Evolutionary conservation across 768 basidiomycete genomes (phyloP).

Genomic region (Tubosaeta sp.): DNA sequence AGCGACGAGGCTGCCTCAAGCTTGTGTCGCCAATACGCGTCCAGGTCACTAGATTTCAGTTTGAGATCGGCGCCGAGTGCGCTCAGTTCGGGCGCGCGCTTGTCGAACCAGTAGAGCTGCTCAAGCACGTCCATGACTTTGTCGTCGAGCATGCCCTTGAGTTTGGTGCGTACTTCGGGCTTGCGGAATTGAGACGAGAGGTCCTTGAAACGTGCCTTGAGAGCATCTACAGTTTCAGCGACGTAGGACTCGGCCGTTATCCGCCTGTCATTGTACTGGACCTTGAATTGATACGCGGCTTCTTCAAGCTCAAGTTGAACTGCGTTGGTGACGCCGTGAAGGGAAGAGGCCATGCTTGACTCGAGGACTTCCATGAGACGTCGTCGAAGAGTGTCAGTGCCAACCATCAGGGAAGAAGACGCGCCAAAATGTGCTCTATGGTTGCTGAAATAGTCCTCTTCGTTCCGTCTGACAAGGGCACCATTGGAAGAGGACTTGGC

Average conservation of each 20-base stretch:
- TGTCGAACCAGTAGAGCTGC: slow-evolving; percentile 95
- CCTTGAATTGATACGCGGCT: slow-evolving; percentile 98
- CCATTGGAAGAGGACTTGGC: slow-evolving; percentile 49
- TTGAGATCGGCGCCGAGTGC: slow-evolving; percentile 65
- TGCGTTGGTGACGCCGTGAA: slow-evolving; percentile 95
- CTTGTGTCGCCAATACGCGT: slow-evolving; percentile 94
- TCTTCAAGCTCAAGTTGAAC: slow-evolving; percentile 98
- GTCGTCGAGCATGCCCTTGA: slow-evolving; percentile 92
- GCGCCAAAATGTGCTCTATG: slow-evolving; percentile 61
- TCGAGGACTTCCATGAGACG: slow-evolving; percentile 97
- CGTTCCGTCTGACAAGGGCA: slow-evolving; percentile 49
- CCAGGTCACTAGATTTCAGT: slow-evolving; percentile 69
- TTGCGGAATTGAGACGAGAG: slow-evolving; percentile 83
- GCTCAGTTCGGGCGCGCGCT: slow-evolving; percentile 72
- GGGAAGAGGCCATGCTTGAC: slow-evolving; percentile 93
- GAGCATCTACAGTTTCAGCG: slow-evolving; percentile 90
- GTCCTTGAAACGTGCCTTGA: slow-evolving; percentile 88
- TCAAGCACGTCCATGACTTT: slow-evolving; percentile 97
- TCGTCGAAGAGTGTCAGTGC: slow-evolving; percentile 84
- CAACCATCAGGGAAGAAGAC: slow-evolving; percentile 74
- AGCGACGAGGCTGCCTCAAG: slow-evolving; percentile 90
- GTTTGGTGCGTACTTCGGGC: slow-evolving; percentile 80
- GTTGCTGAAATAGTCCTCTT: slow-evolving; percentile 63
- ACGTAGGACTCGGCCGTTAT: slow-evolving; percentile 96
- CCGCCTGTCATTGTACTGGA: slow-evolving; percentile 93